These are phyloP conservation scores for baker's yeast (Saccharomyces cerevisiae) DNA, from an alignment of 805 yeast genomes.

Conservation along the genomic window DNA sequence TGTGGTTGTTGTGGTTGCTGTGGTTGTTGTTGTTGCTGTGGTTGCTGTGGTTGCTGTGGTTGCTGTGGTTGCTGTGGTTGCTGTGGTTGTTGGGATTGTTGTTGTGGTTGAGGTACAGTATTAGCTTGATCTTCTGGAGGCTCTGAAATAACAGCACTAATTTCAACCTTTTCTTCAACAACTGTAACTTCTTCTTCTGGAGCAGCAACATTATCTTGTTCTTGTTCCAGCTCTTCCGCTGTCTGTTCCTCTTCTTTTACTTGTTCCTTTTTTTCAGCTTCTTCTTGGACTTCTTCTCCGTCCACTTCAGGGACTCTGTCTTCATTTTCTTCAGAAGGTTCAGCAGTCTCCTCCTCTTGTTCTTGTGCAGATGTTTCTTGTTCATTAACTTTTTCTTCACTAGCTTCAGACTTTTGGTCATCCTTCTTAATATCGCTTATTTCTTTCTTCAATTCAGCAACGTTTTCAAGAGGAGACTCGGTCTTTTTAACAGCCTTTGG, in stretches of 20 bases:
- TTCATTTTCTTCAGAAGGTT: conserved; percentile 5
- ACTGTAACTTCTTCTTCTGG: conserved; percentile 5
- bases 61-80: conserved; percentile 9
- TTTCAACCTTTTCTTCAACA: conserved; percentile 8
- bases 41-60: conserved; percentile 7
- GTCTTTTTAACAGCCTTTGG: conserved; percentile 28
- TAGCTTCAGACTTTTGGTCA: conserved; percentile 19
- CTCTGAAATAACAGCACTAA: conserved; percentile 8
- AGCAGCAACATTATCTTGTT: conserved; percentile 2
- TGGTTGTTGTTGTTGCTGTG: conserved; percentile 7
- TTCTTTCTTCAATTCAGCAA: conserved; percentile 31
- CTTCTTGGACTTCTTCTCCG: conserved; percentile 6
- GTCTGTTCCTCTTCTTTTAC: conserved; percentile 9
- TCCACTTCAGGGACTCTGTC: conserved; percentile 3
- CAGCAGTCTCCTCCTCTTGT: conserved; percentile 6
- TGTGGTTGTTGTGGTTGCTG: conserved; percentile 10
- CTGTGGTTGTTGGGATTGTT: conserved; percentile 6
- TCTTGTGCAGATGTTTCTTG: conserved; percentile 2
- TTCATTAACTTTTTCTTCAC: conserved; percentile 14
- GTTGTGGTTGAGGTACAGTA: conserved; percentile 3
- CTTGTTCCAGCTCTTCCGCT: conserved; percentile 2
- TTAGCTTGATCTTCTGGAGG: conserved; percentile 2
- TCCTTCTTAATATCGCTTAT: conserved; percentile 20
- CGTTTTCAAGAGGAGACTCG: conserved; percentile 22
- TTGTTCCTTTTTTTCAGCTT: neutral